phyloP scores from a whole-genome alignment of 1,284 basidiomycete species.

The Trametes versicolor region DNA sequence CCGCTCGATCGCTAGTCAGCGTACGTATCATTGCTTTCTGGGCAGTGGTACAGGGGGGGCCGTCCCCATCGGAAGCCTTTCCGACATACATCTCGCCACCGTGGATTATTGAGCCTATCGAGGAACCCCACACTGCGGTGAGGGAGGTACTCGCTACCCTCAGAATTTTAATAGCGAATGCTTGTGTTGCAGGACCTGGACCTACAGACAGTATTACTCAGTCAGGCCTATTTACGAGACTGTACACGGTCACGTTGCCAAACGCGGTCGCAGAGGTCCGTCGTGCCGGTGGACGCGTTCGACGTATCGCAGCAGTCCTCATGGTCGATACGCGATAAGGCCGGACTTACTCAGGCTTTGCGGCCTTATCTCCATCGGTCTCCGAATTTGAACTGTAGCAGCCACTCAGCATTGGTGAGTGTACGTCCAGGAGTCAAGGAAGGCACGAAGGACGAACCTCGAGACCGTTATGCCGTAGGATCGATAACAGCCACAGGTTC shows the following conservation, averaged over 20 bases:
- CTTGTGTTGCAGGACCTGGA: not conserved
- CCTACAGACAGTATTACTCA: not conserved
- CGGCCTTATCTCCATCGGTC: conserved; percentile 4
- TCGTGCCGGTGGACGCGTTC: not conserved
- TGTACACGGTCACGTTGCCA: conserved; percentile 18
- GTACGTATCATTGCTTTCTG: too few relatives aligned
- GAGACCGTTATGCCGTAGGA: conserved; percentile 8
- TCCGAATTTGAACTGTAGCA: not conserved
- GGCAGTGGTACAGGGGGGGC: too few relatives aligned
- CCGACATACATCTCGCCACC: too few relatives aligned
- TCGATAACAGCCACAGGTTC: conserved; percentile 3
- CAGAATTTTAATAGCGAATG: too few relatives aligned
- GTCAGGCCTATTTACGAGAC: not conserved
- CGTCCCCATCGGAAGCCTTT: too few relatives aligned
- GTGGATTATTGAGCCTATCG: too few relatives aligned
- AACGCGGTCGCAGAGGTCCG: conserved; percentile 18
- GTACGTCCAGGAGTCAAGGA: not conserved
- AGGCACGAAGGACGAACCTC: not conserved
- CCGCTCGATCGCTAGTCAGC: too few relatives aligned
- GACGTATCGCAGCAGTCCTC: conserved; percentile 12
- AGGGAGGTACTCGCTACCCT: too few relatives aligned
- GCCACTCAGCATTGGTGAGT: not conserved
- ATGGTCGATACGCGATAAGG: conserved; percentile 15
- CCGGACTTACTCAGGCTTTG: conserved; percentile 9
- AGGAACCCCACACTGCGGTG: too few relatives aligned